These are phyloP conservation scores for Cadophora sp. DNA, from an alignment of 2,329 filamentous ascomycete species.

Conservation along the genomic window DNA sequence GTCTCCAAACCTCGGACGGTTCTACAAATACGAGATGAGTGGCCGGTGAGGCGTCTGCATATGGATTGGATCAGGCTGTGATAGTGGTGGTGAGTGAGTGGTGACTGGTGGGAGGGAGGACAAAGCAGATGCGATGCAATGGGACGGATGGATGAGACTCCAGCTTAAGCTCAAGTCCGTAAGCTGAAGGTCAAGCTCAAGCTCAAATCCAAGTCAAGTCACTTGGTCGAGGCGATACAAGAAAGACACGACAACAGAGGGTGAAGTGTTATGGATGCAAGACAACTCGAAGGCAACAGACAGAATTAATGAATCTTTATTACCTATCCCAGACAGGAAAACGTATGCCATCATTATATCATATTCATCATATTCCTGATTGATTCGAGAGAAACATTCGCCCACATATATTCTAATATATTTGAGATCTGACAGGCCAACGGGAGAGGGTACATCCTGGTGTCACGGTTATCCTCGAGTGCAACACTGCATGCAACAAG, in stretches of 20 bases:
- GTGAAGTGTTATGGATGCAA: no score
- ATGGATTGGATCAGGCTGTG: background rate
- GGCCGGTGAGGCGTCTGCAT: slow-evolving; percentile 1
- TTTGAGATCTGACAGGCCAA: slow-evolving; percentile 10
- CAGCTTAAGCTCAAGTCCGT: no score
- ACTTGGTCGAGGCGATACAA: background rate
- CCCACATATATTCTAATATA: background rate
- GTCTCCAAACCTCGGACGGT: slow-evolving; percentile 3
- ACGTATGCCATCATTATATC: no score
- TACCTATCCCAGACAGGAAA: no score
- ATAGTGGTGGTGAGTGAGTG: background rate
- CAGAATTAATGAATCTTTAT: no score
- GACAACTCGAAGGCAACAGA: no score
- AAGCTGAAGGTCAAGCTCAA: no score
- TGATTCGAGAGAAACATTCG: no score
- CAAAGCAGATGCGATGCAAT: slow-evolving; percentile 1
- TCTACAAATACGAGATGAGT: slow-evolving; percentile 11
- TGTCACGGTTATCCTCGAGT: background rate
- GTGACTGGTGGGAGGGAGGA: background rate
- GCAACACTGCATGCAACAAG: background rate
- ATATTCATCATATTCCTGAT: no score
- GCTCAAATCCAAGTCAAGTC: background rate
- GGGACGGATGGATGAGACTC: background rate
- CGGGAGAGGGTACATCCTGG: background rate
- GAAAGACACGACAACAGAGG: background rate